Percentiles rank a stretch among this genome's conserved stretches.
These are phyloP conservation scores for Lippia alba DNA, from an alignment of 305 asterid species.

Conservation along the genomic window DNA sequence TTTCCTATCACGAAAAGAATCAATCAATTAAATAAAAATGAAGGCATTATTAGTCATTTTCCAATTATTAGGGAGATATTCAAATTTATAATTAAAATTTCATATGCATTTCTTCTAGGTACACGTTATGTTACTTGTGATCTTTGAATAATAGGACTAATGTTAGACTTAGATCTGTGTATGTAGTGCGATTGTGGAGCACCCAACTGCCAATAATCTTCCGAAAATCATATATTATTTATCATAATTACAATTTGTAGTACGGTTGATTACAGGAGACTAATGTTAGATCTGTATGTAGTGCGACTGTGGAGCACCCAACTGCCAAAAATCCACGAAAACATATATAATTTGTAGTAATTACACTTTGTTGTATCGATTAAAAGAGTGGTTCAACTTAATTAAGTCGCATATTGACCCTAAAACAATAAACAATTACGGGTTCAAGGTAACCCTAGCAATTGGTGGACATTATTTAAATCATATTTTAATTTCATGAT, in stretches of 20 bases:
- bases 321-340: constrained; percentile 27
- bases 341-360: no score
- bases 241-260: neutral
- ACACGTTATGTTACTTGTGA: constrained; percentile 12
- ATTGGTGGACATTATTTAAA: neutral
- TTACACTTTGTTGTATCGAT: neutral
- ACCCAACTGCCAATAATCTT: constrained; percentile 37
- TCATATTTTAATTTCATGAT: no score
- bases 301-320: constrained; percentile 46
- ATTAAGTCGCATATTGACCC: constrained; percentile 13
- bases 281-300: constrained; percentile 41
- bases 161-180: constrained; percentile 35
- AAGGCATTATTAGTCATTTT: no score
- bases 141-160: constrained; percentile 33
- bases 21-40: no score
- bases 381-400: constrained; percentile 26
- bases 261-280: constrained; percentile 1
- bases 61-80: no score
- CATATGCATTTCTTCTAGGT: neutral
- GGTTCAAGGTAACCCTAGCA: neutral
- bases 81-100: neutral
- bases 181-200: constrained; percentile 47
- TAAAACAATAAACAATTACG: constrained; percentile 7
- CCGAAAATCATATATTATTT: no score
- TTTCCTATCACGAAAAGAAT: no score